Evolutionary conservation across 2,329 filamentous ascomycete genomes (phyloP), one percentile per base, ranked within the genome.

Genomic region (Trichoderma guizhouense): DNA sequence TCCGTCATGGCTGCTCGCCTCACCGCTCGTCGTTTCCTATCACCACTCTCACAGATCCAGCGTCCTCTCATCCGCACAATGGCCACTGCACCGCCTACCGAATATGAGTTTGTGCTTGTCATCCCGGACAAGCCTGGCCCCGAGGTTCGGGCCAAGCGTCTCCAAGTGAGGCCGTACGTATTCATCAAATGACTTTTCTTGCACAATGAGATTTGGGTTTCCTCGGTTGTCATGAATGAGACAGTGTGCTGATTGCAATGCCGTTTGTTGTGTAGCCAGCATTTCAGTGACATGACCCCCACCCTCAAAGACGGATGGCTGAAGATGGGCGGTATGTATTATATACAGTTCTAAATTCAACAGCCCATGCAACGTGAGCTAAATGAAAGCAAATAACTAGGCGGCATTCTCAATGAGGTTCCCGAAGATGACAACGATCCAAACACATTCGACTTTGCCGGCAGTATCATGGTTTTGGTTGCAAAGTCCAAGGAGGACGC

Each of bases 401-500:
- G 92, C 55, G 92, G 91, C 26, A 84, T 91, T 67, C 83, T 95
- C 8, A 87, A 92, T 55, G 86, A 89, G 9, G 85, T 92, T 43
- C 91, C 92, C 39, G 84, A 87, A 7, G 88, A 91, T 72, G 86
- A 53, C 47, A 53, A 91, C 28, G 83, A 87, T 66, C 80, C 85
- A 11, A 81, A 83, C 5, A 87, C 86, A 24, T 87, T 89, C 57
- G 89, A 92, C 78, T 94, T 96, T 83, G 88, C 89, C 74, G 94
- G 93, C 55, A 94, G 91, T 79, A 88, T 90, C 21, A 83, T 96
- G 77, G 84, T 97, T 32, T 84, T 89, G 51, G 81, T 88, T 34
- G 93, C 92, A 8, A 87, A 89, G 73, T 90, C 86, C 9, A 89
- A 87, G 76, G 91, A 94, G 74, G 91, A 94, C 79, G 88, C 93